Evolutionary conservation across 352 stramenopile species (phyloP).

Genomic region (Phytophthora fragariaefolia): DNA sequence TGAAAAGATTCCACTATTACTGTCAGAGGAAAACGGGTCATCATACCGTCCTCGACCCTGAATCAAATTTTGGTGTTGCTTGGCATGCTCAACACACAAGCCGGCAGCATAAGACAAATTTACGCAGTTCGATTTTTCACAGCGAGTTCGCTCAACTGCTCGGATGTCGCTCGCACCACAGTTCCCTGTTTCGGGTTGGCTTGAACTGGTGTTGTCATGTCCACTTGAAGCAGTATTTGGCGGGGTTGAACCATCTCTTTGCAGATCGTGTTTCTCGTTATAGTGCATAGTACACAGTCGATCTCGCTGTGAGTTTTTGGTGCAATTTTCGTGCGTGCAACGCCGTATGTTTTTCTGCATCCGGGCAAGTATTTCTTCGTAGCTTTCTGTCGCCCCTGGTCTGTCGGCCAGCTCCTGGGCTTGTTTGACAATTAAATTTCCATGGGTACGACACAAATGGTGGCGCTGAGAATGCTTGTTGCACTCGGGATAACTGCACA

Average conservation of each 20-base stretch:
- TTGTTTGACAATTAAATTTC: constrained; percentile 82
- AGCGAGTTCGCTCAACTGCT: constrained; percentile 41
- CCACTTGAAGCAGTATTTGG: background rate
- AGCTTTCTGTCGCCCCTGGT: constrained; percentile 53
- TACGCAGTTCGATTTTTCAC: constrained; percentile 40
- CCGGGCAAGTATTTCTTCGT: constrained; percentile 69
- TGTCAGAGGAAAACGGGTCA: constrained; percentile 18
- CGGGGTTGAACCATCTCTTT: constrained; percentile 26
- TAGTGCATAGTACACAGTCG: constrained; percentile 86
- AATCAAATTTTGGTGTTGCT: constrained; percentile 36
- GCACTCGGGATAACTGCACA: constrained; percentile 87
- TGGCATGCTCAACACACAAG: constrained; percentile 59
- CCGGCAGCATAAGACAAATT: constrained; percentile 56
- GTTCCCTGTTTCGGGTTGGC: constrained; percentile 2
- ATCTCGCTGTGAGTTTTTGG: constrained; percentile 89
- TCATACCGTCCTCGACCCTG: constrained; percentile 18
- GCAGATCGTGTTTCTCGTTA: constrained; percentile 71
- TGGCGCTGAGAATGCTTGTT: constrained; percentile 87
- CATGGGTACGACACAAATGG: constrained; percentile 87
- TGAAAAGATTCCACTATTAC: constrained; percentile 7
- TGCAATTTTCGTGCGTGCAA: constrained; percentile 80
- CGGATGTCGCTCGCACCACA: constrained; percentile 30
- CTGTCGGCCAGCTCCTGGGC: constrained; percentile 66
- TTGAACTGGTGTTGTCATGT: constrained; percentile 14
- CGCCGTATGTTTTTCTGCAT: constrained; percentile 83